Evolutionary conservation across 768 basidiomycete species (phyloP).

Genomic region (Boletus tylopilopsis): DNA sequence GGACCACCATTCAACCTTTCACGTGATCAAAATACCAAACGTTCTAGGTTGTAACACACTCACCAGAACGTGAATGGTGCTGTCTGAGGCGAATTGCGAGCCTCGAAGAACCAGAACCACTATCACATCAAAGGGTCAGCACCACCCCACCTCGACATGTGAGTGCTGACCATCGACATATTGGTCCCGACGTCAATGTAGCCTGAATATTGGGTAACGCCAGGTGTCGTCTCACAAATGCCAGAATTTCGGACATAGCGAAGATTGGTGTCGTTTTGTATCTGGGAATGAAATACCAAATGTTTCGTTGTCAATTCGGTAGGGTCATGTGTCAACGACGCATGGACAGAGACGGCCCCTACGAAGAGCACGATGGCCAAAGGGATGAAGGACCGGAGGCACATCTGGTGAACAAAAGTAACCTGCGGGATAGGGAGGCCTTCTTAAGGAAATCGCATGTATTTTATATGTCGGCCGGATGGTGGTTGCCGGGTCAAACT

Average conservation of each 20-base stretch:
- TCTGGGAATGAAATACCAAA: conserved; percentile 10
- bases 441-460: no score
- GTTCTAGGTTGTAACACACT: conserved; percentile 2
- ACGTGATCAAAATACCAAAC: background rate
- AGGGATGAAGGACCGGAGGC: background rate
- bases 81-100: conserved; percentile 53
- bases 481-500: no score
- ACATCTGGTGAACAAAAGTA: conserved; percentile 19
- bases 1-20: conserved; percentile 59
- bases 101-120: conserved; percentile 79
- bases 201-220: conserved; percentile 58
- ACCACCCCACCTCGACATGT: background rate
- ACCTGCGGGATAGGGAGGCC: no score
- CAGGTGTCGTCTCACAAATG: conserved; percentile 62
- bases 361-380: background rate
- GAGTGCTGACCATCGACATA: conserved; percentile 53
- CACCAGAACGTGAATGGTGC: conserved; percentile 68
- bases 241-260: conserved; percentile 59
- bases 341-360: background rate
- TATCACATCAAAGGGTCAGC: conserved; percentile 20
- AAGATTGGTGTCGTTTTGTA: conserved; percentile 28
- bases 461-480: no score
- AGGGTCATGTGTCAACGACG: background rate
- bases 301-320: background rate
- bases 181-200: conserved; percentile 55